phyloP scores from a whole-genome alignment of 1,139 yeast species.

The Debaryomyces singareniensis region DNA sequence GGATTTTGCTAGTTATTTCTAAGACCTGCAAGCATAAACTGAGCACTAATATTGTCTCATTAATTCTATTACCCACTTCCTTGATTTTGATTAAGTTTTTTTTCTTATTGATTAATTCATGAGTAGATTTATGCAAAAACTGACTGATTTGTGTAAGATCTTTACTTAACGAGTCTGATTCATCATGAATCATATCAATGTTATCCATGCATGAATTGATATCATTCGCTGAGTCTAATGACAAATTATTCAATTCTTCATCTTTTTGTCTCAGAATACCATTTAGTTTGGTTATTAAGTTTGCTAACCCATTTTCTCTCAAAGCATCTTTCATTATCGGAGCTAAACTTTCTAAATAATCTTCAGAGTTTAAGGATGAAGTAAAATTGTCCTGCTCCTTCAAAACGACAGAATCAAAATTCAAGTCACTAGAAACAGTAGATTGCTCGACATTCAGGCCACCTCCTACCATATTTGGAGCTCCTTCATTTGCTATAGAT shows the following conservation, averaged over 20 bases:
- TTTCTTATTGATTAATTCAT: conserved; percentile 54
- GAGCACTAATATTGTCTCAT: conserved; percentile 56
- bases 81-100: conserved; percentile 48
- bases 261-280: conserved; percentile 56
- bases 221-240: conserved; percentile 58
- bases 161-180: conserved; percentile 47
- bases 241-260: conserved; percentile 54
- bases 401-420: conserved; percentile 33
- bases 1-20: conserved; percentile 81
- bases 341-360: conserved; percentile 72
- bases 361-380: conserved; percentile 54
- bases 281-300: conserved; percentile 50
- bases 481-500: conserved; percentile 8
- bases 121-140: conserved; percentile 57
- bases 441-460: conserved; percentile 1
- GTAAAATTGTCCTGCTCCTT: conserved; percentile 43
- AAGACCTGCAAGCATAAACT: conserved; percentile 74
- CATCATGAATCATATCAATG: conserved; percentile 50
- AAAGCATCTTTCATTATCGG: conserved; percentile 74
- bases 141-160: conserved; percentile 47
- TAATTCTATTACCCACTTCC: conserved; percentile 53
- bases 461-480: conserved; percentile 2
- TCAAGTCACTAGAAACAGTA: conserved; percentile 12
- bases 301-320: conserved; percentile 47
- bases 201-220: conserved; percentile 48